phyloP scores from a whole-genome alignment of 2,329 filamentous ascomycete species.

The Fulvia fulva region DNA sequence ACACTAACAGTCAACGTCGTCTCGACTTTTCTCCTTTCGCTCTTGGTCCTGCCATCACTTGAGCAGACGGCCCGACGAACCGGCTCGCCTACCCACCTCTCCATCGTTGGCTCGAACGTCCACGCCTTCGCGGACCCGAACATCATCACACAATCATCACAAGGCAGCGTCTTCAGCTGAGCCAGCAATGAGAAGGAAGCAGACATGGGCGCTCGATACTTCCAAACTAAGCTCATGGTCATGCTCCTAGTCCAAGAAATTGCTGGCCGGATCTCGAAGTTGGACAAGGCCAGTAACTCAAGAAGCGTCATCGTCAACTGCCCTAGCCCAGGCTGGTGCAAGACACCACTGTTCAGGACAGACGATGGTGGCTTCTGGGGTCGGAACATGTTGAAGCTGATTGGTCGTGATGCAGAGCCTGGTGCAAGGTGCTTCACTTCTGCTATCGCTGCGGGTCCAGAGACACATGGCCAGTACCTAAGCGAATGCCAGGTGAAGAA shows the following conservation, averaged over 20 bases:
- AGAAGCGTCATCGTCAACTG: constrained; percentile 44
- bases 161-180: constrained; percentile 5
- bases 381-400: constrained; percentile 16
- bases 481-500: constrained; percentile 32
- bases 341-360: constrained; percentile 39
- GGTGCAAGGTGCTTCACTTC: constrained; percentile 39
- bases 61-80: constrained; percentile 35
- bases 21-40: constrained; percentile 46
- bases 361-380: constrained; percentile 17
- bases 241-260: constrained; percentile 19
- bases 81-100: constrained; percentile 25
- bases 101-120: constrained; percentile 40
- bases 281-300: constrained; percentile 11
- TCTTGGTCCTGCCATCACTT: constrained; percentile 49
- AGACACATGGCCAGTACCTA: constrained; percentile 40
- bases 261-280: constrained; percentile 3
- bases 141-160: constrained; percentile 44
- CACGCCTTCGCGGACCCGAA: constrained; percentile 42
- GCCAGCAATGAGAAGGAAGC: constrained; percentile 13
- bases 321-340: constrained; percentile 49
- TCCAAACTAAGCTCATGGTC: constrained; percentile 22
- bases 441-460: constrained; percentile 28
- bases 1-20: constrained; percentile 52
- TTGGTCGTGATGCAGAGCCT: constrained; percentile 36
- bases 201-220: constrained; percentile 16